Base-by-base conservation (phyloP, 306 rosid genomes). In the Fragaria nilgerrensis region DNA sequence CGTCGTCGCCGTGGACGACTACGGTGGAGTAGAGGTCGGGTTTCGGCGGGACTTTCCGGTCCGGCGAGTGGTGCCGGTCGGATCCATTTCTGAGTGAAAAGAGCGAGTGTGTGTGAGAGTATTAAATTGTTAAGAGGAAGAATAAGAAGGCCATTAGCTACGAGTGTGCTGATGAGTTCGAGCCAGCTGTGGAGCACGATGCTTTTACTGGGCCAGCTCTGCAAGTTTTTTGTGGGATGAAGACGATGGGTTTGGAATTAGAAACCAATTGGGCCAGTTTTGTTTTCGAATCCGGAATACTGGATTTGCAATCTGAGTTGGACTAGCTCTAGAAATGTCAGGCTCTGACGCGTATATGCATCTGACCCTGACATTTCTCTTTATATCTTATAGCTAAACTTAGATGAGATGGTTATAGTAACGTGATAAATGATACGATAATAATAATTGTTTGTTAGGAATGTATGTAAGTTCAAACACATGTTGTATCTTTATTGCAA, bases 11-110 rank as follows among this genome's bases (percentile, higher is more conserved):
- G 79, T 90, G 93, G 70, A 89, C 78, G 44, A 92, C 89, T 63
- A 95, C 86, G 72, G 97, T 95, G 45, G 97, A 92, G 86, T 90
- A 90, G 13, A 90, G 80, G 1, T 90, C 92, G 32, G 96, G 79
- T 39, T 84, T 85, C 32, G 90, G 82, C 22, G 83, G 83, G 81
- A 80, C 2, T 27, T 79, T 83, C 25, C 91, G 85, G 78, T 76
- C 81, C 90, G 81, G 81, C 85, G 61, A 3, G 86, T 64, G 78
- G 75, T 64, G 56, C 86, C 43, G 74, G 75, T 84, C 77, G 81
- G 92, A 82, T 94, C 96, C 98, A 94, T 72, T 73, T 69, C 75
- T 6, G 50, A 50, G 56, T 15, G 58, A 25, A 37, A 45, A 45
- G 55, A n/a, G 70, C 15, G 62, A 37, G 36, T 22, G 73, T 25